Evolutionary conservation across 2,329 filamentous ascomycete genomes (phyloP).

Genomic region (Neurospora sp.): DNA sequence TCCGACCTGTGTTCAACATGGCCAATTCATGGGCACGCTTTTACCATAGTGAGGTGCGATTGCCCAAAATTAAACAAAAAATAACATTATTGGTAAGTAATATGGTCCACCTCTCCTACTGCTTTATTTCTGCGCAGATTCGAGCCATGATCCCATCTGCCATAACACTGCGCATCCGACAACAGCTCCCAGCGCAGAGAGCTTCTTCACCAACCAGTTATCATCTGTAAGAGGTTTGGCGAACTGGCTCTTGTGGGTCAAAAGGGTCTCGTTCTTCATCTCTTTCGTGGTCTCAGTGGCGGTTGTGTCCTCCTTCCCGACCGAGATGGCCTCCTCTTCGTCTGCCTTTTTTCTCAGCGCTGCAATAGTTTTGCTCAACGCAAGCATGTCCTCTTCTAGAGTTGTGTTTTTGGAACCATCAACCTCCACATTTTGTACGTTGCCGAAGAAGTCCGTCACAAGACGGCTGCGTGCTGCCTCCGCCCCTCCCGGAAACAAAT

Average conservation of each 20-base stretch:
- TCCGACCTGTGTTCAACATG: neutral
- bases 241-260: slow-evolving; percentile 29
- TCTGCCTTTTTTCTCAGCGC: slow-evolving; percentile 40
- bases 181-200: slow-evolving; percentile 50
- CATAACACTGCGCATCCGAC: slow-evolving; percentile 52
- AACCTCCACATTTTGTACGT: slow-evolving; percentile 95
- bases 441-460: slow-evolving; percentile 96
- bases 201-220: slow-evolving; percentile 58
- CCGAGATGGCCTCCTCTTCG: slow-evolving; percentile 28
- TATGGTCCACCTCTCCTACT: neutral
- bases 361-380: slow-evolving; percentile 61
- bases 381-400: slow-evolving; percentile 64
- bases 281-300: slow-evolving; percentile 17
- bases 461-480: slow-evolving; percentile 66
- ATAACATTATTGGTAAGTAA: slow-evolving; percentile 11
- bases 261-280: slow-evolving; percentile 12
- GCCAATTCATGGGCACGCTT: neutral
- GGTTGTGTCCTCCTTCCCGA: slow-evolving; percentile 13
- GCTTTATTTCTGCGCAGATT: slow-evolving; percentile 10
- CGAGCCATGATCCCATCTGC: slow-evolving; percentile 46
- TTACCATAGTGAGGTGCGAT: neutral
- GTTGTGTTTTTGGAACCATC: slow-evolving; percentile 51
- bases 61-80: neutral
- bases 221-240: slow-evolving; percentile 56
- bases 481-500: slow-evolving; percentile 84